A percentile compares a stretch with the other conserved stretches of the same genome.
These are phyloP conservation scores for Gryganskiella cystojenkinii DNA, from an alignment of 192 early-diverging fungal genomes.

Conservation along the genomic window DNA sequence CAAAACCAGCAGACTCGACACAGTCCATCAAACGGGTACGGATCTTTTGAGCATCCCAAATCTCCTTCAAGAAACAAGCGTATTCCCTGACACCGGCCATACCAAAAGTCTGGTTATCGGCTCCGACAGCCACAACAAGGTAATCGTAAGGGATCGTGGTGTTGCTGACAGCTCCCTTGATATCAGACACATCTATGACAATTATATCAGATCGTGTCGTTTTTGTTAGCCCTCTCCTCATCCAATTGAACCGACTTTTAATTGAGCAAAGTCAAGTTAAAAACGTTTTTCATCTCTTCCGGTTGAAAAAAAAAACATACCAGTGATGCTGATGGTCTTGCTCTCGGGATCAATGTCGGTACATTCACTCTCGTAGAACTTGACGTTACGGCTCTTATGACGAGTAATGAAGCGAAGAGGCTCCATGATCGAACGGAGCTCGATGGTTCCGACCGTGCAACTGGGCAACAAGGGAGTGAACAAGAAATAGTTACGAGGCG, in stretches of 20 bases:
- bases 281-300: background rate
- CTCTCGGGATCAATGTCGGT: constrained; percentile 85
- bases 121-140: constrained; percentile 80
- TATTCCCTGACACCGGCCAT: constrained; percentile 80
- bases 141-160: constrained; percentile 79
- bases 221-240: no score
- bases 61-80: constrained; percentile 81
- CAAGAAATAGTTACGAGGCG: constrained; percentile 92
- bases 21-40: constrained; percentile 83
- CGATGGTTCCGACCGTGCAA: constrained; percentile 90
- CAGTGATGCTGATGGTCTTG: constrained; percentile 84
- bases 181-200: constrained; percentile 72
- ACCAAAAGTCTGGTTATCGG: constrained; percentile 84
- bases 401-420: constrained; percentile 89
- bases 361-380: constrained; percentile 92
- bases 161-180: constrained; percentile 66
- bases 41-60: constrained; percentile 85
- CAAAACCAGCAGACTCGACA: constrained; percentile 75
- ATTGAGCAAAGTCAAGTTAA: background rate
- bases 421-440: constrained; percentile 87
- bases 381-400: constrained; percentile 86
- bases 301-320: constrained; percentile 56
- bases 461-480: constrained; percentile 76
- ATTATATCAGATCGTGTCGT: constrained; percentile 6
- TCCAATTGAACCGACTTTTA: background rate